Percentiles rank a stretch among this genome's conserved stretches.
Conservation (phyloP, 2,329 filamentous ascomycete species). For the Curvularia hawaiiensis region DNA sequence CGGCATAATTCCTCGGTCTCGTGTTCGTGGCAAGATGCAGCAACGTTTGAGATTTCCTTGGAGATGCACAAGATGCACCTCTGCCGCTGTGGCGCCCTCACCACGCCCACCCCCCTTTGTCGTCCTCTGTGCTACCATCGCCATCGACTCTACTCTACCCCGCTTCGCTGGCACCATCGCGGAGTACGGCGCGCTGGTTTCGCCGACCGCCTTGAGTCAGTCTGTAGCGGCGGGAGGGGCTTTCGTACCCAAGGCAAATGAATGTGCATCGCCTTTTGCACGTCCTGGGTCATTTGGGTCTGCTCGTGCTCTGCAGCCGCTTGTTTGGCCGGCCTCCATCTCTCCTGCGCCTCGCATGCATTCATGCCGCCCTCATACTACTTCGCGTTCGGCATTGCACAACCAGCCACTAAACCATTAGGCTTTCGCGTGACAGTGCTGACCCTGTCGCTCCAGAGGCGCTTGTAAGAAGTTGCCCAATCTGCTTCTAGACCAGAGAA, state of each 20-base stretch:
- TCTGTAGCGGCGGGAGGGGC: slow-evolving; percentile 10
- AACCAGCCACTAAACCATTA: slow-evolving; percentile 29
- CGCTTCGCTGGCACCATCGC: slow-evolving; percentile 19
- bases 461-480: slow-evolving; percentile 17
- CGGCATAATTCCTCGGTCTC: slow-evolving; percentile 1
- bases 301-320: slow-evolving; percentile 2
- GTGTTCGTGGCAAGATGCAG: slow-evolving; percentile 11
- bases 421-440: slow-evolving; percentile 25
- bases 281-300: slow-evolving; percentile 16
- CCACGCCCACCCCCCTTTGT: background rate
- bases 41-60: slow-evolving; percentile 14
- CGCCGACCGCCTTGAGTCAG: slow-evolving; percentile 28
- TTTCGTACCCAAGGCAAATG: slow-evolving; percentile 18
- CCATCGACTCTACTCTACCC: slow-evolving; percentile 20
- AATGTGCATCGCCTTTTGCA: slow-evolving; percentile 12
- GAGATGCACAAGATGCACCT: slow-evolving; percentile 12
- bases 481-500: slow-evolving; percentile 23
- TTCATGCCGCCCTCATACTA: slow-evolving; percentile 7
- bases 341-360: slow-evolving; percentile 17
- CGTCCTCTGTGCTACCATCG: slow-evolving; percentile 5
- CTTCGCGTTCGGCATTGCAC: slow-evolving; percentile 17
- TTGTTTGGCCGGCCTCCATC: background rate
- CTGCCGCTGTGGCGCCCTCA: slow-evolving; percentile 3
- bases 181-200: slow-evolving; percentile 33
- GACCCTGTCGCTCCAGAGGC: slow-evolving; percentile 24